Base-by-base conservation (phyloP, 805 yeast genomes). In the Lipomyces orientalis region DNA sequence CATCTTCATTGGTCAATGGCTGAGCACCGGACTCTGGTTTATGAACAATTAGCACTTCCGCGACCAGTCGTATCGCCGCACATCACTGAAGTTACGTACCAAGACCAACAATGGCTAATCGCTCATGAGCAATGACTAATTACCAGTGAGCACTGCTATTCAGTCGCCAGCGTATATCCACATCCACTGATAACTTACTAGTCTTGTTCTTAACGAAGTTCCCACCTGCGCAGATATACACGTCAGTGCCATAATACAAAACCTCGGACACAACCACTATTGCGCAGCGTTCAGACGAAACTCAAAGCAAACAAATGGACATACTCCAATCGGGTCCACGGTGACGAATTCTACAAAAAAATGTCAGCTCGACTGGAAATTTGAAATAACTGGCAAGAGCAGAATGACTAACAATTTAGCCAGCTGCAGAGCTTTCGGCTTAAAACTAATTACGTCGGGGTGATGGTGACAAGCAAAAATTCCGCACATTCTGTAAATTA, bases 321-420 rank as follows among this genome's bases (percentile, higher is more conserved):
- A 39, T 64, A 72, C 73, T 69, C 99, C 99, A 95, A 82, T 95
- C 99, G 74, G 99, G 99, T 77, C 99, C 99, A 82, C 99, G 89
- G 82, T 95, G 99, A 83, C 99, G 89, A 79, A 94, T 90, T 81
- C 93, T 87, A 55, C 19, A 33, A 33, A 25, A 2, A 33, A n/a
- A 9, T 37, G 61, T 65, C 31, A 64, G 58, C 22, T 22, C 33
- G 29, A 33, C 22, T 34, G 25, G 22, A n/a, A 10, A 31, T 16
- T 22, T 25, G 12, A 10, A 31, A 22, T 6, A 10, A n/a, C 10
- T 49, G 14, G 49, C 43, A 55, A 52, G 19, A 14, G 29, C 29
- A 33, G 35, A 14, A 29, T 9, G 9, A 67, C 73, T 16, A 37
- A 71, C 73, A 73, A 76, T 81, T 92, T 94, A 70, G 98, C 86